Evolutionary conservation across 306 rosid species (phyloP).

Genomic region (Begonia fuchsioides): DNA sequence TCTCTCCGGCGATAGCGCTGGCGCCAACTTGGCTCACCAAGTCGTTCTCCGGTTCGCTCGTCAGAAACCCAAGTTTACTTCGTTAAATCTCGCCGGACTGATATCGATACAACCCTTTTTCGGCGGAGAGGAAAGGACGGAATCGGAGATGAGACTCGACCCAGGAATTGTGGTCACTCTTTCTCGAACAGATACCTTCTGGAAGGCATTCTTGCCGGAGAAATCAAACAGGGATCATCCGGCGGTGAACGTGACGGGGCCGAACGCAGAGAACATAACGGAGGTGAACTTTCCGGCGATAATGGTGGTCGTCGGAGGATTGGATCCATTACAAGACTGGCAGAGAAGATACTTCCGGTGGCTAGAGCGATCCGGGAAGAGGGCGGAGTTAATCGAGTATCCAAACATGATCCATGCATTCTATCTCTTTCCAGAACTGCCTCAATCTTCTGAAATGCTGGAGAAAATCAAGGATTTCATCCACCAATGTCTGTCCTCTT

Average conservation of each 20-base stretch:
- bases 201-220: conserved; percentile 46
- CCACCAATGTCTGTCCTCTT: too few relatives aligned
- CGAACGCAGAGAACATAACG: conserved; percentile 26
- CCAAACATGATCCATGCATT: conserved; percentile 42
- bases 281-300: conserved; percentile 45
- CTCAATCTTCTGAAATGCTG: too few relatives aligned
- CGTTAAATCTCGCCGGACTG: too few relatives aligned
- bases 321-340: conserved; percentile 70
- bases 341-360: conserved; percentile 48
- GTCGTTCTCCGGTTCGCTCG: conserved; percentile 26
- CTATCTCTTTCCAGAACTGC: too few relatives aligned
- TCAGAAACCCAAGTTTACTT: background rate
- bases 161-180: conserved; percentile 24
- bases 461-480: too few relatives aligned
- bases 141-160: conserved; percentile 29
- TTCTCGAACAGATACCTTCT: conserved; percentile 40
- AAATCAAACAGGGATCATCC: conserved; percentile 35
- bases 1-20: conserved; percentile 75
- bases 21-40: conserved; percentile 64
- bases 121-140: conserved; percentile 63
- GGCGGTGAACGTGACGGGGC: conserved; percentile 44
- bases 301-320: conserved; percentile 43
- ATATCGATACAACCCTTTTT: conserved; percentile 61
- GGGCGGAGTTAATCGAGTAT: conserved; percentile 31
- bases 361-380: conserved; percentile 38